phyloP scores from a whole-genome alignment of 2,329 filamentous ascomycete species.

The Hypoxylon sp. region DNA sequence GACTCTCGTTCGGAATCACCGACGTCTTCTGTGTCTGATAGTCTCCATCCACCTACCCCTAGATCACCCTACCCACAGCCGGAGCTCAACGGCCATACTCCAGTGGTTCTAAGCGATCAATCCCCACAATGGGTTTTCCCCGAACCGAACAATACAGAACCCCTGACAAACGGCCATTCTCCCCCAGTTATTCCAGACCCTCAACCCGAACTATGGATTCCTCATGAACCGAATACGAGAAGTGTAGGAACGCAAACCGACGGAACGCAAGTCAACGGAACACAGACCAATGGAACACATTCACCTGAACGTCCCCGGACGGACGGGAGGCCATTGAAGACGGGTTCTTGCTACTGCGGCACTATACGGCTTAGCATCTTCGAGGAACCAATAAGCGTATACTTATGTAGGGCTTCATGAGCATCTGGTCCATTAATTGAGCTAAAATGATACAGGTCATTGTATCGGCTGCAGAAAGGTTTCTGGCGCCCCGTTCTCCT shows the following conservation, averaged over 20 bases:
- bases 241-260: not conserved
- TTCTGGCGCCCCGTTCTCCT: not conserved
- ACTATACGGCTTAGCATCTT: slow-evolving; percentile 39
- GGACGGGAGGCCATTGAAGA: slow-evolving; percentile 10
- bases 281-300: not conserved
- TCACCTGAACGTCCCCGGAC: not conserved
- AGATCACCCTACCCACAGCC: not conserved
- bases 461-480: not conserved
- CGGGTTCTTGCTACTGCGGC: slow-evolving; percentile 50
- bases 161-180: not conserved
- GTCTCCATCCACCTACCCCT: not conserved
- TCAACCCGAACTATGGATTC: not conserved
- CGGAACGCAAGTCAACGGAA: not conserved
- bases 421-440: not conserved
- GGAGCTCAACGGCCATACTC: not conserved
- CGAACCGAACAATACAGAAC: not conserved
- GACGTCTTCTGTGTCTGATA: not conserved
- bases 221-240: not conserved
- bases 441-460: slow-evolving; percentile 2
- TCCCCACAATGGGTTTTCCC: not conserved
- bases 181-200: not conserved
- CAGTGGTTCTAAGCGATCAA: not conserved
- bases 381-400: slow-evolving; percentile 39
- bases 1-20: not conserved
- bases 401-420: slow-evolving; percentile 38